Evolutionary conservation across 768 basidiomycete genomes (phyloP), one percentile per base, ranked within the genome.

Genomic region (Myochromella boudieri): DNA sequence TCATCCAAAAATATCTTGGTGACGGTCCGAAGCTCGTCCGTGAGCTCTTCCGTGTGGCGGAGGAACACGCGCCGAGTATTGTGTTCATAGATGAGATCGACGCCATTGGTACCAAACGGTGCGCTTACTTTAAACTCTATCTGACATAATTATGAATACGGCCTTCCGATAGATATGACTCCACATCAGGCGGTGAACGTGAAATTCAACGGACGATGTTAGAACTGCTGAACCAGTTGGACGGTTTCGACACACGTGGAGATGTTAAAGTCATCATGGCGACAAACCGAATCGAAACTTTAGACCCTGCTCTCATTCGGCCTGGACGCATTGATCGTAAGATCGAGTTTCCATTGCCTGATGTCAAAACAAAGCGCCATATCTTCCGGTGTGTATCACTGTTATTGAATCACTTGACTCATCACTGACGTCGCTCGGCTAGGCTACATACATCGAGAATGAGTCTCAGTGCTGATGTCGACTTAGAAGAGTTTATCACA

Each of bases 211-310:
- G 97, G 48, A 99, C 97, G 12, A 97, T 99, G 97, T 77, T 98
- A 70, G 97, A 99, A 65, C 78, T 99, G 39, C 81, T 99, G 42
- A 99, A 99, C 64, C 97, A 99, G 68, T 78, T 99, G 31, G 97
- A 99, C 59, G 97, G 97, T n/a, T 98, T 99, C 67, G 97, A 99
- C 63, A 94, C 94, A 4, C 85, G 95, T 46, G 95, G 95, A n/a
- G 97, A 98, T 62, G 95, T 99, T 48, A 99, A 98, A 69, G 95
- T 99, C 56, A 97, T 99, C 66, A 98, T 98, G 97, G 97, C 97
- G 10, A 99, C 97, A 4, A 99, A 99, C 72, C 85, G 80, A 70
- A 99, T 99, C 58, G 95, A 98, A 65, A 85, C 92, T 3, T 80
- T 99, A 22, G 97, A 99, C 68, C 97, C 97, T 44, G 97, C 97